phyloP scores from a whole-genome alignment of 129 eudicot genomes.

The Escallonia rubra region DNA sequence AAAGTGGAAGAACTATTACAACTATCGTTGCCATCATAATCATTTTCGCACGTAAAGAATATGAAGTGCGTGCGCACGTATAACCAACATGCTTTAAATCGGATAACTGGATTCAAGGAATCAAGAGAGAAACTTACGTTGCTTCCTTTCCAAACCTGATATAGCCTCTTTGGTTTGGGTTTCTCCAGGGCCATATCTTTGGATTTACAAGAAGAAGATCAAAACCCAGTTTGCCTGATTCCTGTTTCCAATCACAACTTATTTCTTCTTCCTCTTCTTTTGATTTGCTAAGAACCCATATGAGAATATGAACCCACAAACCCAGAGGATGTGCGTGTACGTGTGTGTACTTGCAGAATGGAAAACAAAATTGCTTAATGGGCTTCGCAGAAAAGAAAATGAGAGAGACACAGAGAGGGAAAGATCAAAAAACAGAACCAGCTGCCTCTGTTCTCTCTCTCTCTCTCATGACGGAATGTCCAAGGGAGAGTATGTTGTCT shows the following conservation, averaged over 20 bases:
- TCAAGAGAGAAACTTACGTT: constrained; percentile 49
- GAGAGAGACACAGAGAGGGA: neutral
- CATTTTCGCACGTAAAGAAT: neutral
- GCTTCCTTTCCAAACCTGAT: constrained; percentile 90
- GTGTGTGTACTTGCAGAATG: neutral
- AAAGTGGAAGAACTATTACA: no score
- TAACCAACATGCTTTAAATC: neutral
- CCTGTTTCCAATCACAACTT: constrained; percentile 3
- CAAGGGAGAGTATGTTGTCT: constrained; percentile 20
- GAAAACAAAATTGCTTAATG: neutral
- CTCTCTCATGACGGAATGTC: constrained; percentile 34
- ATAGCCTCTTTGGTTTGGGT: constrained; percentile 42
- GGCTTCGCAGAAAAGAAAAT: neutral
- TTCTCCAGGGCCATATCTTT: constrained; percentile 33
- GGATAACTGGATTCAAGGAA: neutral
- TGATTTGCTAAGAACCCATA: neutral
- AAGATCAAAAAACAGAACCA: constrained; percentile 9
- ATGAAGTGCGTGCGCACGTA: neutral
- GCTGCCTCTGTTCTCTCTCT: constrained; percentile 20
- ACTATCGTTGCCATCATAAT: neutral
- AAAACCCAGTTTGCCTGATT: neutral
- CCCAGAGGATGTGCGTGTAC: neutral
- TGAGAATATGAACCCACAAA: constrained; percentile 1
- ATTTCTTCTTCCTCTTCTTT: constrained; percentile 5
- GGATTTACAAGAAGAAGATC: constrained; percentile 4